phyloP scores from a whole-genome alignment of 139 green algal species.

The Asterochloris sp. region DNA sequence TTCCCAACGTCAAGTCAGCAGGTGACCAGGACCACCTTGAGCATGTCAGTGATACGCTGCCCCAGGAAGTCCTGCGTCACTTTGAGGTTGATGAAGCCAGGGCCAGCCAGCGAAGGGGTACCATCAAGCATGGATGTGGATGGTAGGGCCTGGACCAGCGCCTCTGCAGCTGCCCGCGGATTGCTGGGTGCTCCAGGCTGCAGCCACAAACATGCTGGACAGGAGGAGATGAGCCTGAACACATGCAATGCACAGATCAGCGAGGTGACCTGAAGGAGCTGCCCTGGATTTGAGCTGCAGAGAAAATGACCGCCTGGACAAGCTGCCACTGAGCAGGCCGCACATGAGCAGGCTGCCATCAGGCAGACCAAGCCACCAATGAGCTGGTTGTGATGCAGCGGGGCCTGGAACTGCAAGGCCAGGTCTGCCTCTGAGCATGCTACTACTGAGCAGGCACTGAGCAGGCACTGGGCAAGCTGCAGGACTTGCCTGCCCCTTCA shows the following conservation, averaged over 20 bases:
- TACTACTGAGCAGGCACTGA: too few relatives aligned
- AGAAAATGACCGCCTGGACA: too few relatives aligned
- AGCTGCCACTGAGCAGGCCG: too few relatives aligned
- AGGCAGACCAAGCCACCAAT: too few relatives aligned
- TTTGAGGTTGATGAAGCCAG: constrained; percentile 97
- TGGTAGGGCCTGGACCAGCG: constrained; percentile 74
- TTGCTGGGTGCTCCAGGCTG: constrained; percentile 73
- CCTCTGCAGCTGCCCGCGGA: constrained; percentile 77
- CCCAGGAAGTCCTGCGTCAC: constrained; percentile 37
- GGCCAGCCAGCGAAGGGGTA: constrained; percentile 68
- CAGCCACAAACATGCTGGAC: background rate
- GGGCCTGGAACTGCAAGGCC: too few relatives aligned
- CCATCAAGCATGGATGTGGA: constrained; percentile 23
- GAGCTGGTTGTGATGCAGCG: too few relatives aligned
- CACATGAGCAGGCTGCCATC: too few relatives aligned
- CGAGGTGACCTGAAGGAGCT: too few relatives aligned
- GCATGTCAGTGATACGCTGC: constrained; percentile 29
- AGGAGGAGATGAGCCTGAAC: background rate
- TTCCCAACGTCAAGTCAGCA: background rate
- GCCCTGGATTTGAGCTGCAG: too few relatives aligned
- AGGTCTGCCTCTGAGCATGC: too few relatives aligned
- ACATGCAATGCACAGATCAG: background rate
- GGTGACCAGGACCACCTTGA: background rate
- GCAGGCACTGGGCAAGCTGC: background rate
- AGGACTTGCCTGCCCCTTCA: constrained; percentile 72